Percentiles rank a stretch among this genome's conserved stretches.
Conservation (phyloP, 73 alveolate genomes). For the Strombidium stylifer region DNA sequence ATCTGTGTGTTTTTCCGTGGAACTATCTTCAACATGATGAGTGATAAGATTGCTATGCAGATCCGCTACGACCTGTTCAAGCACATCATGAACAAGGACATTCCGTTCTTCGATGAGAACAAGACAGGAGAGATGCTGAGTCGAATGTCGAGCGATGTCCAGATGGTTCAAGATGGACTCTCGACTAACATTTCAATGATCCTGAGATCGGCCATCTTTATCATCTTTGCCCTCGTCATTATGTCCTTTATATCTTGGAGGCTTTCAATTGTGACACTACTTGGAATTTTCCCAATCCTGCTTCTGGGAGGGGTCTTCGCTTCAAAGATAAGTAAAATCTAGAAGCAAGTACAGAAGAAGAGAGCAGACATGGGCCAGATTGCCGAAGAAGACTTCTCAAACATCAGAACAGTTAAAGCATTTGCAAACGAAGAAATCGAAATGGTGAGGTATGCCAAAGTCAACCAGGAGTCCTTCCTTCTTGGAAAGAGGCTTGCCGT, state of each 20-base stretch:
- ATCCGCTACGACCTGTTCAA: slow-evolving; percentile 47
- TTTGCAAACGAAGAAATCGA: slow-evolving; percentile 56
- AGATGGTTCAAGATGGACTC: slow-evolving; percentile 24
- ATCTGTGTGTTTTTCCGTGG: background rate
- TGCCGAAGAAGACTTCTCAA: slow-evolving; percentile 67
- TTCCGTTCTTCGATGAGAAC: slow-evolving; percentile 53
- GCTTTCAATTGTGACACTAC: slow-evolving; percentile 59
- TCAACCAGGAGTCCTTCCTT: background rate
- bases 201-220: slow-evolving; percentile 37
- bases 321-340: slow-evolving; percentile 6
- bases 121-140: slow-evolving; percentile 60
- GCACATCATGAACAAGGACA: slow-evolving; percentile 48
- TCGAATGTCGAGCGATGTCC: slow-evolving; percentile 39
- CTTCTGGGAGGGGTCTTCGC: slow-evolving; percentile 46
- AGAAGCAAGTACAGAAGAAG: slow-evolving; percentile 37
- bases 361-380: slow-evolving; percentile 64
- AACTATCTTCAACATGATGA: background rate
- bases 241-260: slow-evolving; percentile 72
- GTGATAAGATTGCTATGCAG: slow-evolving; percentile 21
- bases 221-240: slow-evolving; percentile 60
- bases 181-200: slow-evolving; percentile 20
- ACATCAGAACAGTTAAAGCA: slow-evolving; percentile 78
- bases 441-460: background rate
- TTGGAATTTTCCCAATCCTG: slow-evolving; percentile 58
- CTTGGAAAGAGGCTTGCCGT: background rate